A percentile compares a stretch with the other conserved stretches of the same genome.
phyloP scores from a whole-genome alignment of 1,284 basidiomycete species.

The Meira nashicola region DNA sequence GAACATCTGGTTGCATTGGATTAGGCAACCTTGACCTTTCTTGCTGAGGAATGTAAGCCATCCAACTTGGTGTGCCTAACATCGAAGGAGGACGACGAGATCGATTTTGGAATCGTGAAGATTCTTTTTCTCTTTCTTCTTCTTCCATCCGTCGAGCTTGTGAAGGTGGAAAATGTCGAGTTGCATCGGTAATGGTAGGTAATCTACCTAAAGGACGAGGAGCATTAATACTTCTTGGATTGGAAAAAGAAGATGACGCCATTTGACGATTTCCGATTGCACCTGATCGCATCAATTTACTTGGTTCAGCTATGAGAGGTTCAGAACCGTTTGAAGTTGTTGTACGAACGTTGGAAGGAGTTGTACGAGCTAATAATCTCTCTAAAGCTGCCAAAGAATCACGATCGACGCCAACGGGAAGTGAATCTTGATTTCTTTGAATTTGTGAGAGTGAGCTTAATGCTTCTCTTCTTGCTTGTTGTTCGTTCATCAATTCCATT shows the following conservation, averaged over 20 bases:
- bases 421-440: neutral
- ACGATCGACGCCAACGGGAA: neutral
- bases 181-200: constrained; percentile 16
- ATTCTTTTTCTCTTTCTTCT: neutral
- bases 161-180: constrained; percentile 15
- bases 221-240: constrained; percentile 14
- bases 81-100: neutral
- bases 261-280: constrained; percentile 13
- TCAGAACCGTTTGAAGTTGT: neutral
- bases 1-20: constrained; percentile 4
- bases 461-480: constrained; percentile 3
- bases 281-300: constrained; percentile 10
- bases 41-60: constrained; percentile 12
- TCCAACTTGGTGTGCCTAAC: constrained; percentile 14
- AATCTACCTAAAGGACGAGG: constrained; percentile 16
- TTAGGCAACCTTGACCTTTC: constrained; percentile 10
- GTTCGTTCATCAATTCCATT: neutral
- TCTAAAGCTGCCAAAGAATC: constrained; percentile 1
- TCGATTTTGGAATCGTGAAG: neutral
- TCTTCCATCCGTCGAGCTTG: neutral
- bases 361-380: neutral
- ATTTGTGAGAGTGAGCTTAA: neutral
- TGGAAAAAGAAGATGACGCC: constrained; percentile 12
- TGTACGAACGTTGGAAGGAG: neutral
- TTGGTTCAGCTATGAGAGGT: neutral